These are phyloP conservation scores for Neurospora sp. DNA, from an alignment of 2,329 filamentous ascomycete genomes.

Conservation along the genomic window DNA sequence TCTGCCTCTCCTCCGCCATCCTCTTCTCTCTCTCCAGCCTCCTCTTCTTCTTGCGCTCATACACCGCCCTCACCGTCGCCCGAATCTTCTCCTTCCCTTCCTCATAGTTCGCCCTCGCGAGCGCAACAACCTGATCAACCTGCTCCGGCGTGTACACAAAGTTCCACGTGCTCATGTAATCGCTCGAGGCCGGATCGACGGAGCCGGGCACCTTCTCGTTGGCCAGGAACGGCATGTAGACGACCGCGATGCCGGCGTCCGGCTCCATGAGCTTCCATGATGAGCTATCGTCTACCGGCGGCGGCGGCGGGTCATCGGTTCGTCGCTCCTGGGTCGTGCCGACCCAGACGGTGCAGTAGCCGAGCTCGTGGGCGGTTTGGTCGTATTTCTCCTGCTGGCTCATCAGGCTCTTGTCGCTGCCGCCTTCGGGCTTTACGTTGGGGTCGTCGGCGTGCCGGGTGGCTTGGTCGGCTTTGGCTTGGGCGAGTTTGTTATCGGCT, in stretches of 20 bases:
- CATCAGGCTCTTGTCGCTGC: neutral
- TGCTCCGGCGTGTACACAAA: conserved; percentile 91
- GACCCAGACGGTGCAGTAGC: conserved; percentile 93
- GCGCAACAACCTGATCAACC: conserved; percentile 70
- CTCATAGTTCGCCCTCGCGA: conserved; percentile 78
- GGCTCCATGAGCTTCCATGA: conserved; percentile 63
- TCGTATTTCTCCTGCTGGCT: conserved; percentile 20
- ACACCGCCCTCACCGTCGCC: conserved; percentile 74
- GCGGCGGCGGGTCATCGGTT: conserved; percentile 42
- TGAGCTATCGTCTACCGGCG: conserved; percentile 48
- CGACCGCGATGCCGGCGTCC: conserved; percentile 74
- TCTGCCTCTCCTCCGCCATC: conserved; percentile 29
- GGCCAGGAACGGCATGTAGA: conserved; percentile 82
- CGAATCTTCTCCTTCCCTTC: conserved; percentile 73
- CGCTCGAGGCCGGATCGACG: conserved; percentile 72
- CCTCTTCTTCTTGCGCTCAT: conserved; percentile 74
- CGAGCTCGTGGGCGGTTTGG: conserved; percentile 51
- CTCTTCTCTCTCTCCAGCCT: conserved; percentile 44
- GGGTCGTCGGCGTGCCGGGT: conserved; percentile 22
- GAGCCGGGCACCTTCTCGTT: conserved; percentile 64
- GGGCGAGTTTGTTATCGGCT: conserved; percentile 51
- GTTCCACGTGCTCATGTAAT: conserved; percentile 96
- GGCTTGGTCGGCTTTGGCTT: conserved; percentile 43
- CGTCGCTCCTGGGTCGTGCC: conserved; percentile 69
- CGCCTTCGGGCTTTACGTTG: conserved; percentile 10